These are phyloP conservation scores for Sclerotinia subarctica DNA, from an alignment of 2,329 filamentous ascomycete species.

Conservation along the genomic window DNA sequence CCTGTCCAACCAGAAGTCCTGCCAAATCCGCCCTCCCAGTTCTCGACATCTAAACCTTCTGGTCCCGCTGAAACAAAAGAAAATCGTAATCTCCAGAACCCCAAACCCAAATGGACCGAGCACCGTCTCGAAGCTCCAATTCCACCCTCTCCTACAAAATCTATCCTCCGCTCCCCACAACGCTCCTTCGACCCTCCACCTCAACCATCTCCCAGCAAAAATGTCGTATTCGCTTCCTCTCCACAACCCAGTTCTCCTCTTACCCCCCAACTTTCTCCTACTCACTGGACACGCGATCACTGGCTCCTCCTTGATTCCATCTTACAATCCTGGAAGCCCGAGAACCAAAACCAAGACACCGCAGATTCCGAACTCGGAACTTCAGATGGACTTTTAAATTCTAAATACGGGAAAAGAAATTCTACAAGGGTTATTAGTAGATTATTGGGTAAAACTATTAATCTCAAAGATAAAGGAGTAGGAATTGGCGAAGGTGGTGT, in stretches of 20 bases:
- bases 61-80: conserved; percentile 25
- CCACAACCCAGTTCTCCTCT: conserved; percentile 30
- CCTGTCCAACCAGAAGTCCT: neutral
- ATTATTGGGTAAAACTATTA: conserved; percentile 35
- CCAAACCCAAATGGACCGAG: conserved; percentile 34
- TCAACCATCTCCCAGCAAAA: conserved; percentile 31
- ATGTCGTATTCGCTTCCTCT: conserved; percentile 37
- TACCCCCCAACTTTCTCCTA: conserved; percentile 29
- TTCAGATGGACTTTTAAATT: conserved; percentile 8
- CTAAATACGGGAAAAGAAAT: conserved; percentile 28
- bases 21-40: neutral
- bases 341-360: conserved; percentile 21
- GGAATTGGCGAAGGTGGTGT: conserved; percentile 5
- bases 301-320: conserved; percentile 37
- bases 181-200: conserved; percentile 25
- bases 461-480: conserved; percentile 12
- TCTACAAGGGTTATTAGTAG: conserved; percentile 35
- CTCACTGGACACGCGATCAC: conserved; percentile 36
- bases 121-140: conserved; percentile 20
- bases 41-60: conserved; percentile 8
- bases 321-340: conserved; percentile 33
- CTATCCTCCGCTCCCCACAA: conserved; percentile 35
- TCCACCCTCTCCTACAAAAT: conserved; percentile 35
- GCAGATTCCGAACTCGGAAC: neutral
- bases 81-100: conserved; percentile 21